Conservation (phyloP, 768 basidiomycete species). For the Kwoniella europaea region DNA sequence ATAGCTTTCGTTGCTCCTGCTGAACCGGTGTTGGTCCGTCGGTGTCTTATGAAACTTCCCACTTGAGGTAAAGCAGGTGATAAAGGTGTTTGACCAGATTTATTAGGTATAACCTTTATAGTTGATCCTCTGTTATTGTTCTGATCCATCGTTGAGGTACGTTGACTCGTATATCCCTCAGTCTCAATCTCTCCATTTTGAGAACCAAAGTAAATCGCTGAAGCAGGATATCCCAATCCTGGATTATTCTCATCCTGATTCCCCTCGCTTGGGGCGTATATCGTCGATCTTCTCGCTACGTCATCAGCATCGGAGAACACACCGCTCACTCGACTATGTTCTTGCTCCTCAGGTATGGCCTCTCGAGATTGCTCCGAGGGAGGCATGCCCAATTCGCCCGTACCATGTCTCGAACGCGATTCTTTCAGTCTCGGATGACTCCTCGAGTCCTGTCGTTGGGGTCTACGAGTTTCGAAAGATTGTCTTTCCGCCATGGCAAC, state of each 20-base stretch:
- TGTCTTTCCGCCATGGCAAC: slow-evolving; percentile 52
- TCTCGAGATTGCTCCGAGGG: slow-evolving; percentile 26
- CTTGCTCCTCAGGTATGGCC: slow-evolving; percentile 19
- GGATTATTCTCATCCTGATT: slow-evolving; percentile 20
- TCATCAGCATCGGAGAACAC: slow-evolving; percentile 52
- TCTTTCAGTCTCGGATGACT: slow-evolving; percentile 32
- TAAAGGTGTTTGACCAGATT: slow-evolving; percentile 32
- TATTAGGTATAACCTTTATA: slow-evolving; percentile 44
- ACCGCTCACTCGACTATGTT: slow-evolving; percentile 25
- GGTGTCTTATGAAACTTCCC: slow-evolving; percentile 49
- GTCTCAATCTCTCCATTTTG: slow-evolving; percentile 29
- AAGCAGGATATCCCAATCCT: slow-evolving; percentile 54
- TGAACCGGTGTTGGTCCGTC: slow-evolving; percentile 26
- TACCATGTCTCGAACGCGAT: slow-evolving; percentile 35
- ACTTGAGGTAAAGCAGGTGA: slow-evolving; percentile 56
- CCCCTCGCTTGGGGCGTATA: slow-evolving; percentile 33
- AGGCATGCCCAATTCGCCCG: slow-evolving; percentile 25
- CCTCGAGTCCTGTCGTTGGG: slow-evolving; percentile 29
- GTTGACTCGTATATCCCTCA: slow-evolving; percentile 23
- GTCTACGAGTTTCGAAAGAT: slow-evolving; percentile 50
- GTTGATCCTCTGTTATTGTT: slow-evolving; percentile 39
- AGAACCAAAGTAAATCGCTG: slow-evolving; percentile 54
- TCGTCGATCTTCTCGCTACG: slow-evolving; percentile 39
- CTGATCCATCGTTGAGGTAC: slow-evolving; percentile 18
- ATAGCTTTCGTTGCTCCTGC: slow-evolving; percentile 13